These are phyloP conservation scores for Fusarium staphyleae DNA, from an alignment of 2,329 filamentous ascomycete species.

Conservation along the genomic window DNA sequence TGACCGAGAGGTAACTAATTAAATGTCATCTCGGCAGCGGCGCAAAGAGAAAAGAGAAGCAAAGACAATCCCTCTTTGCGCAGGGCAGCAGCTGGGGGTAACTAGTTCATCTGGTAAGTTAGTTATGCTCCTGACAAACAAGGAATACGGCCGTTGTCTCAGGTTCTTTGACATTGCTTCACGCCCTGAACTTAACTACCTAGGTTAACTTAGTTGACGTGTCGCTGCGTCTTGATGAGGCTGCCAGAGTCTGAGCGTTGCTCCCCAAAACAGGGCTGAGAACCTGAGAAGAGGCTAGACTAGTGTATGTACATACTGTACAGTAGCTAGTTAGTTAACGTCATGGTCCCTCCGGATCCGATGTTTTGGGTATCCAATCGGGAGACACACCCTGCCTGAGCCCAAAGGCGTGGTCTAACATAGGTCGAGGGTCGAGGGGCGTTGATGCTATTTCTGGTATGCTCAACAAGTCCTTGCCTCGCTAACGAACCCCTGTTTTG, in stretches of 20 bases:
- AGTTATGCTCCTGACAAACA: neutral
- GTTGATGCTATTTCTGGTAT: slow-evolving; percentile 6
- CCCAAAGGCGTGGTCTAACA: slow-evolving; percentile 8
- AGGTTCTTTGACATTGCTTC: slow-evolving; percentile 2
- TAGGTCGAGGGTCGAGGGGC: slow-evolving; percentile 9
- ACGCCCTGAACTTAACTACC: slow-evolving; percentile 14
- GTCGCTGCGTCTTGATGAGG: slow-evolving; percentile 12
- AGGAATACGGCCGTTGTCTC: neutral
- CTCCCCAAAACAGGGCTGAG: slow-evolving; percentile 20
- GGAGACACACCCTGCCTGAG: slow-evolving; percentile 12
- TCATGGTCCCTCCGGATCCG: slow-evolving; percentile 22
- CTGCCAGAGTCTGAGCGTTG: slow-evolving; percentile 3
- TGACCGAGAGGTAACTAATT: slow-evolving; percentile 9
- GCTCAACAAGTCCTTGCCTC: neutral
- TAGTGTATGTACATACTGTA: too few relatives aligned
- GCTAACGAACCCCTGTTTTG: neutral
- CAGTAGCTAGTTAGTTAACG: slow-evolving; percentile 13
- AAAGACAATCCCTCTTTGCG: neutral
- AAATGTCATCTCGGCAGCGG: neutral
- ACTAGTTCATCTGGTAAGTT: neutral
- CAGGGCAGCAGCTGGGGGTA: neutral
- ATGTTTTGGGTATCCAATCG: slow-evolving; percentile 26
- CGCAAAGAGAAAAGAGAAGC: neutral
- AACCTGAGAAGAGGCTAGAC: neutral
- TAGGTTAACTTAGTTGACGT: slow-evolving; percentile 22